Evolutionary conservation across 257 asterid species (phyloP).

Genomic region (Paraleonurus japonicus): DNA sequence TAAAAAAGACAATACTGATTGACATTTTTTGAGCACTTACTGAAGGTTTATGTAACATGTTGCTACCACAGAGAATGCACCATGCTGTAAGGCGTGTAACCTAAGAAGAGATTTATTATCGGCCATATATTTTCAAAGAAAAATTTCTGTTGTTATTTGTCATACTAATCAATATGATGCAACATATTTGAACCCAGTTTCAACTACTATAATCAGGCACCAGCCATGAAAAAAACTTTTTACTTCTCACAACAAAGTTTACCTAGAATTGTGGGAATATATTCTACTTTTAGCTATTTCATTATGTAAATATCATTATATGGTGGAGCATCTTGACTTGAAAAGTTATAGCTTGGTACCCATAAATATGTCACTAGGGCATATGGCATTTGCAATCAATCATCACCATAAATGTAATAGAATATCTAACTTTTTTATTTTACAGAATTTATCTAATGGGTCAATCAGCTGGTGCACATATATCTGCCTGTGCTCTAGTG

Average conservation of each 20-base stretch:
- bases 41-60: background rate
- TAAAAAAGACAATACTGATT: background rate
- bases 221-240: background rate
- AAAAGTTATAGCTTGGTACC: background rate
- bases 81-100: background rate
- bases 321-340: background rate
- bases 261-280: background rate
- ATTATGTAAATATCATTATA: slow-evolving; percentile 3
- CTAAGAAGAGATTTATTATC: background rate
- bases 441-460: slow-evolving; percentile 92
- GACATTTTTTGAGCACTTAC: slow-evolving; percentile 16
- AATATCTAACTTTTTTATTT: background rate
- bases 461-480: slow-evolving; percentile 99
- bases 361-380: background rate
- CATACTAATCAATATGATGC: background rate
- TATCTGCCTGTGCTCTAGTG: slow-evolving; percentile 82
- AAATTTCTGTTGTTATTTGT: background rate
- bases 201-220: background rate
- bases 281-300: background rate
- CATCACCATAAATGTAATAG: background rate
- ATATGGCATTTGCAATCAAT: background rate
- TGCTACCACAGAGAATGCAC: background rate
- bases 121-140: background rate
- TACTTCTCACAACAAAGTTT: background rate
- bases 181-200: background rate